Conservation (phyloP, 306 rosid species). For the Glycyrrhiza uralensis region DNA sequence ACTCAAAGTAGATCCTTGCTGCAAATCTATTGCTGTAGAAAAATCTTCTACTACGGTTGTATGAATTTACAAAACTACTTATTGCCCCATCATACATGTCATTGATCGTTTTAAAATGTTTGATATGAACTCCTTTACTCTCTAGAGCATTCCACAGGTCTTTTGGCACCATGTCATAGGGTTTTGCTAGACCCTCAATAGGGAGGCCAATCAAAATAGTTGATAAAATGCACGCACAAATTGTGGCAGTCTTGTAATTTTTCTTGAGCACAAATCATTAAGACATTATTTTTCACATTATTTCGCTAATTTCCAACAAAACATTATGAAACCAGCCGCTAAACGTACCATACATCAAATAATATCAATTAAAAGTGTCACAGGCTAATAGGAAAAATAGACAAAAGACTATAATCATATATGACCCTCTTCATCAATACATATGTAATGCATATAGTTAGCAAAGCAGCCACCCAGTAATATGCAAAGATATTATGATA, state of each 20-base stretch:
- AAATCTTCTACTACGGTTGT: background rate
- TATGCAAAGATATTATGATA: background rate
- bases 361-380: background rate
- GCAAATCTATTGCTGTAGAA: background rate
- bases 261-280: background rate
- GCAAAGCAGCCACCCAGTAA: conserved; percentile 4
- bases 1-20: background rate
- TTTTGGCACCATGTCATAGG: background rate
- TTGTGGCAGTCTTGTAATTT: background rate
- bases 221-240: background rate
- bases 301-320: background rate
- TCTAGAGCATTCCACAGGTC: background rate
- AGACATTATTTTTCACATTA: background rate
- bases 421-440: background rate
- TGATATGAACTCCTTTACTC: background rate
- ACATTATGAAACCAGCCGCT: background rate
- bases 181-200: background rate
- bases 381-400: background rate
- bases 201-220: background rate
- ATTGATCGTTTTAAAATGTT: background rate
- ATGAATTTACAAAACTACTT: background rate
- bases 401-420: conserved; percentile 1
- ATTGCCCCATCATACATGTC: background rate
- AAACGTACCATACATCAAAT: conserved; percentile 3
- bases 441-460: background rate